A percentile compares a stretch with the other conserved stretches of the same genome.
These are phyloP conservation scores for Pyronema omphalodes DNA, from an alignment of 495 filamentous ascomycete species.

Conservation along the genomic window DNA sequence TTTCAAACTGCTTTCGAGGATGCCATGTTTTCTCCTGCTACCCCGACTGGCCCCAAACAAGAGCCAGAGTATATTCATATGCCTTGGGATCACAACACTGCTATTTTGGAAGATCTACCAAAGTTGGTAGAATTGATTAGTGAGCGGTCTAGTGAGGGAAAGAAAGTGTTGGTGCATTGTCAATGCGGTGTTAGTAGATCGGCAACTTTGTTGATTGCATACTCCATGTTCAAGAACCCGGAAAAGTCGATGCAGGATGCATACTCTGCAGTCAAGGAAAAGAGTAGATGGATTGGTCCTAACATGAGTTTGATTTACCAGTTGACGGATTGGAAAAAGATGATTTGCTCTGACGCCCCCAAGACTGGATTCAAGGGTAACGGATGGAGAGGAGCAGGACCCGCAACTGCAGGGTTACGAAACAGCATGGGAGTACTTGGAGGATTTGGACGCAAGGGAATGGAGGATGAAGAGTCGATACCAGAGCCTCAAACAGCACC, in stretches of 20 bases:
- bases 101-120: constrained; percentile 74
- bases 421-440: constrained; percentile 14
- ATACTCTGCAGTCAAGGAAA: constrained; percentile 72
- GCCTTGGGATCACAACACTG: constrained; percentile 93
- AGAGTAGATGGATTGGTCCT: constrained; percentile 88
- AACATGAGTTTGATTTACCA: constrained; percentile 99
- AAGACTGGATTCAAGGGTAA: constrained; percentile 6
- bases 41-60: constrained; percentile 24
- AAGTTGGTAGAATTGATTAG: constrained; percentile 76
- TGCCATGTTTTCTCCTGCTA: constrained; percentile 16
- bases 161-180: constrained; percentile 83
- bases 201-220: constrained; percentile 91
- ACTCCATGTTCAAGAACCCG: constrained; percentile 83
- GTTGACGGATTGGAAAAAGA: constrained; percentile 75
- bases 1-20: constrained; percentile 56
- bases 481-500: constrained; percentile 23
- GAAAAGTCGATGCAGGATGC: constrained; percentile 77
- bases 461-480: constrained; percentile 20
- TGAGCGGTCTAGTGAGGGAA: constrained; percentile 53
- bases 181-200: constrained; percentile 92
- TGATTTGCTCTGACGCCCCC: constrained; percentile 33
- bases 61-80: constrained; percentile 90
- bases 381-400: constrained; percentile 16
- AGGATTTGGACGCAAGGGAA: constrained; percentile 15
- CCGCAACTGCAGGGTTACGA: constrained; percentile 13